Evolutionary conservation across 768 basidiomycete species (phyloP), one percentile per base, ranked within the genome.

Genomic region (Pholiota conissans): DNA sequence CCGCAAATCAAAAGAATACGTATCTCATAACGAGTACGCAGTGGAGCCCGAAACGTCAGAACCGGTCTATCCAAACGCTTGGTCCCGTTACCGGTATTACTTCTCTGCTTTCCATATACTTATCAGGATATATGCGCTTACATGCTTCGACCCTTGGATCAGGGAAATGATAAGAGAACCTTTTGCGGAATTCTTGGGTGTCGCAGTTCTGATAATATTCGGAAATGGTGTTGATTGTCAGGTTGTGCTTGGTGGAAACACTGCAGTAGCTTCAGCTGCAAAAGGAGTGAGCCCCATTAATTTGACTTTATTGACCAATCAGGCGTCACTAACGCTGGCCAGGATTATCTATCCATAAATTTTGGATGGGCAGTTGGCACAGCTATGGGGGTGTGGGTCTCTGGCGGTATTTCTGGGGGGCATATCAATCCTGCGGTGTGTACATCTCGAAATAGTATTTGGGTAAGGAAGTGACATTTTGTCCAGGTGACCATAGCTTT

Each of bases 351-450:
- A 4, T 79, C 83, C 14, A 72, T 83, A 52, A 77, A 71, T 60
- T 74, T 85, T 40, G 83, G 81, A 34, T 87, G 85, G 84, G 84
- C 76, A 4, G 67, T 77, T 53, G 85, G 87, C 24, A 74, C 82
- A 3, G 82, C 84, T 8, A 73, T 90, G 68, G 89, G 86, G 29
- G 87, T 86, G 9, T 90, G 86, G 86, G 77, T 84, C 3, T 79
- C 79, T 20, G 79, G 79, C 49, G 84, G 85, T 46, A 79, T 89
- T 56, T 89, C 89, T 46, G 89, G 87, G 5, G 89, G 87, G 27
- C 89, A 91, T 64, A 81, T 90, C 59, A 90, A 90, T 65, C 88
- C 88, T 32, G 85, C 86, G 29, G 87, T 85, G 69, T 16, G 78
- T 71, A 8, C 55, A 2, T 5, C 20, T 46, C 52, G 8, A 18